Evolutionary conservation across 768 basidiomycete genomes (phyloP).

Genomic region (Lentinula sp.): DNA sequence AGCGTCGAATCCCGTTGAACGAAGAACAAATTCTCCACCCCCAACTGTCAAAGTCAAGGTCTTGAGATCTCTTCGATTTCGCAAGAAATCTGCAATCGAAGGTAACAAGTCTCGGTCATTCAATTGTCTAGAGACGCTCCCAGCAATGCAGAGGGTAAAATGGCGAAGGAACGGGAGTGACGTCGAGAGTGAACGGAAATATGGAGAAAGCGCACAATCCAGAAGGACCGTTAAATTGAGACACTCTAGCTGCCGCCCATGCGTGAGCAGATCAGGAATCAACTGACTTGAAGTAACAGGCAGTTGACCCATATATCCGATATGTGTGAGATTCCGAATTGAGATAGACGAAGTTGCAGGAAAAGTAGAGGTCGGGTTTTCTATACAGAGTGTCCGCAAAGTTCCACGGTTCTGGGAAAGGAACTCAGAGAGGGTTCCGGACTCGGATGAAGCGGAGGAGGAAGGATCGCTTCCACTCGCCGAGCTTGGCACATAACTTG

Average conservation of each 20-base stretch:
- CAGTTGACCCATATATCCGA: slow-evolving; percentile 57
- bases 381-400: slow-evolving; percentile 49
- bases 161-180: slow-evolving; percentile 60
- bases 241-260: slow-evolving; percentile 60
- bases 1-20: slow-evolving; percentile 60
- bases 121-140: slow-evolving; percentile 31
- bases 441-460: background rate
- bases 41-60: slow-evolving; percentile 46
- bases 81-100: slow-evolving; percentile 60
- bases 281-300: slow-evolving; percentile 37
- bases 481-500: slow-evolving; percentile 24
- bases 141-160: slow-evolving; percentile 50
- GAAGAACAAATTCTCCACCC: slow-evolving; percentile 36
- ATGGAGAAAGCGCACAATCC: slow-evolving; percentile 42
- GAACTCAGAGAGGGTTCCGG: slow-evolving; percentile 26
- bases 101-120: slow-evolving; percentile 62
- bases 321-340: slow-evolving; percentile 57
- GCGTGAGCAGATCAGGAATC: slow-evolving; percentile 52
- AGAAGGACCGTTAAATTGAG: slow-evolving; percentile 50
- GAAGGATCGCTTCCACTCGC: background rate
- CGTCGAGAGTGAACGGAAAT: slow-evolving; percentile 38
- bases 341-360: slow-evolving; percentile 42
- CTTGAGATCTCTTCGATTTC: slow-evolving; percentile 45
- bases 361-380: slow-evolving; percentile 52
- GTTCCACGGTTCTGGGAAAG: slow-evolving; percentile 45